phyloP scores from a whole-genome alignment of 371 early-diverging fungal species.

The Mucor sp. region DNA sequence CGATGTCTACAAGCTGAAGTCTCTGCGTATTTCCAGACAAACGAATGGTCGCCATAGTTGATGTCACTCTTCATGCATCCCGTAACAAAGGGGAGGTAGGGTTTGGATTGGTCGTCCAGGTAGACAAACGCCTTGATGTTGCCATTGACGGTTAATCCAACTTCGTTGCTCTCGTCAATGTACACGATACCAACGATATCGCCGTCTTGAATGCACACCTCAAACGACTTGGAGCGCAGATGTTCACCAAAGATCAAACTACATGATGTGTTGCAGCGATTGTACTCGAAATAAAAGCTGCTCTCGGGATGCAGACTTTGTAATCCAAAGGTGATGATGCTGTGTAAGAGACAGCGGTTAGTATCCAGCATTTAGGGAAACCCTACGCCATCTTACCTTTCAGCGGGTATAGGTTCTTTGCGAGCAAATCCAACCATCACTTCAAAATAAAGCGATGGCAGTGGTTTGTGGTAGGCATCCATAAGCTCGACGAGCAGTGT shows the following conservation, averaged over 20 bases:
- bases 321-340: slow-evolving; percentile 27
- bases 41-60: slow-evolving; percentile 25
- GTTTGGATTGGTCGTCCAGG: slow-evolving; percentile 8
- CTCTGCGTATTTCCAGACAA: slow-evolving; percentile 20
- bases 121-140: slow-evolving; percentile 10
- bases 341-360: neutral
- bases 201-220: slow-evolving; percentile 12
- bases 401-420: neutral
- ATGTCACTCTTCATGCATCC: slow-evolving; percentile 21
- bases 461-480: neutral
- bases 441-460: slow-evolving; percentile 45
- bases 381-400: slow-evolving; percentile 4
- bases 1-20: slow-evolving; percentile 11
- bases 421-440: slow-evolving; percentile 16
- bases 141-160: slow-evolving; percentile 33
- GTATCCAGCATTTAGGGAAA: too few species aligned
- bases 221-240: slow-evolving; percentile 23
- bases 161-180: slow-evolving; percentile 15
- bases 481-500: neutral
- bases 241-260: slow-evolving; percentile 8
- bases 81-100: slow-evolving; percentile 25
- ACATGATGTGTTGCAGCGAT: slow-evolving; percentile 6
- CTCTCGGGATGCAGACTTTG: slow-evolving; percentile 12
- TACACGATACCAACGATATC: slow-evolving; percentile 36
- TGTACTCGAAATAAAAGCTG: slow-evolving; percentile 30